These are phyloP conservation scores for Ocimum tenuiflorum DNA, from an alignment of 257 asterid species.

Conservation along the genomic window DNA sequence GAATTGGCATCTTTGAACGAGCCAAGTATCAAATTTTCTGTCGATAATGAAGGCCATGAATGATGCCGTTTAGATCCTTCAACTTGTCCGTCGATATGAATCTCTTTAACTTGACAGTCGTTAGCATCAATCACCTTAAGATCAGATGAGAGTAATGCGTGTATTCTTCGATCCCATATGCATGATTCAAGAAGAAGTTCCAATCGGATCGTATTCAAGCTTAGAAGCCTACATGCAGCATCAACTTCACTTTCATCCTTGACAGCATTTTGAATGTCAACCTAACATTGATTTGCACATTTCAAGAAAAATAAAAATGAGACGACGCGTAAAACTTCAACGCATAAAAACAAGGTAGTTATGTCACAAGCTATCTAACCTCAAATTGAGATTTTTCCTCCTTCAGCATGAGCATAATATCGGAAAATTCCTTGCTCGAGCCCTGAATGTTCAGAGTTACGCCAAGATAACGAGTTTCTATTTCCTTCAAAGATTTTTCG, in stretches of 20 bases:
- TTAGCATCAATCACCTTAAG: slow-evolving; percentile 24
- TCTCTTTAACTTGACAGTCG: background rate
- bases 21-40: too few species aligned
- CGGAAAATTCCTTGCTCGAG: slow-evolving; percentile 49
- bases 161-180: slow-evolving; percentile 80
- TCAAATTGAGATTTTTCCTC: slow-evolving; percentile 70
- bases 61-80: background rate
- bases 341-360: too few species aligned
- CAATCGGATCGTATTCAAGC: slow-evolving; percentile 60
- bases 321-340: too few species aligned
- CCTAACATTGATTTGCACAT: slow-evolving; percentile 33
- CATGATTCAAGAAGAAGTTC: slow-evolving; percentile 66
- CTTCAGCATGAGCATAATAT: slow-evolving; percentile 60
- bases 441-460: slow-evolving; percentile 54
- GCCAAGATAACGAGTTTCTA: slow-evolving; percentile 45
- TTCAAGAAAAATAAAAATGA: too few species aligned
- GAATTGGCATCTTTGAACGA: too few species aligned
- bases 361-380: slow-evolving; percentile 37
- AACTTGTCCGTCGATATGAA: too few species aligned
- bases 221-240: slow-evolving; percentile 39
- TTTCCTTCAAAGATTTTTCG: slow-evolving; percentile 56
- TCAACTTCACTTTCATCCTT: slow-evolving; percentile 43
- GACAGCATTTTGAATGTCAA: slow-evolving; percentile 38
- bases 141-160: slow-evolving; percentile 50
- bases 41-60: too few species aligned